A percentile compares a stretch with the other conserved stretches of the same genome.
Evolutionary conservation across 192 early-diverging fungal species (phyloP).

Genomic region (Coemansia umbellata): DNA sequence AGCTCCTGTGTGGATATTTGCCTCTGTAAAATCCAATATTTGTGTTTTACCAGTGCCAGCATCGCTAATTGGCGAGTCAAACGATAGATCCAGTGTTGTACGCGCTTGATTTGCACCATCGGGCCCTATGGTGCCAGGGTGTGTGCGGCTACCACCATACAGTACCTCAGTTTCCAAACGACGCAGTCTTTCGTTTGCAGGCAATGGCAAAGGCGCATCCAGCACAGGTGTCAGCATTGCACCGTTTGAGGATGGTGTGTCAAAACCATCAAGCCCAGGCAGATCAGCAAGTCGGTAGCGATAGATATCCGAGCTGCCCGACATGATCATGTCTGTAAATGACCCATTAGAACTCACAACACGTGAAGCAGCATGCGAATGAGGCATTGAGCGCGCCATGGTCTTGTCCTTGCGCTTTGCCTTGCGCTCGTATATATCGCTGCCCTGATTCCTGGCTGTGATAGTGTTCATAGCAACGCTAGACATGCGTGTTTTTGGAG

Average conservation of each 20-base stretch:
- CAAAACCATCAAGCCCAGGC: constrained; percentile 23
- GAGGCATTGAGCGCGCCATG: constrained; percentile 16
- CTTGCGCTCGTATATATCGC: not conserved
- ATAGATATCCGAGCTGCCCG: constrained; percentile 10
- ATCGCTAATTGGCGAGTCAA: constrained; percentile 41
- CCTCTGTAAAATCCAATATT: constrained; percentile 42
- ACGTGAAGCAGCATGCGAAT: constrained; percentile 27
- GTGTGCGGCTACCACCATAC: constrained; percentile 14
- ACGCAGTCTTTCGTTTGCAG: constrained; percentile 21
- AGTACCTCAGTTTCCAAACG: constrained; percentile 26
- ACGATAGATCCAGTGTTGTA: not conserved
- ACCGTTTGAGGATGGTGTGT: constrained; percentile 2
- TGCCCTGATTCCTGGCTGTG: constrained; percentile 13
- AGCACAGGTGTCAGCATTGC: not conserved
- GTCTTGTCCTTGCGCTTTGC: constrained; percentile 5
- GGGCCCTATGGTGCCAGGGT: not conserved
- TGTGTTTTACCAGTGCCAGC: constrained; percentile 42
- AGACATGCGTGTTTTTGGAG: constrained; percentile 15
- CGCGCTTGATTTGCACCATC: not conserved
- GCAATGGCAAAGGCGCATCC: constrained; percentile 6
- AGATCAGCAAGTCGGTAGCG: constrained; percentile 6
- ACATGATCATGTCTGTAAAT: constrained; percentile 28
- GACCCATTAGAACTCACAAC: constrained; percentile 34
- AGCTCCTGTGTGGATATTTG: constrained; percentile 4
- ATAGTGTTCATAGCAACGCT: constrained; percentile 32